These are phyloP conservation scores for Xylogone sp. DNA, from an alignment of 2,329 filamentous ascomycete species.

Conservation along the genomic window DNA sequence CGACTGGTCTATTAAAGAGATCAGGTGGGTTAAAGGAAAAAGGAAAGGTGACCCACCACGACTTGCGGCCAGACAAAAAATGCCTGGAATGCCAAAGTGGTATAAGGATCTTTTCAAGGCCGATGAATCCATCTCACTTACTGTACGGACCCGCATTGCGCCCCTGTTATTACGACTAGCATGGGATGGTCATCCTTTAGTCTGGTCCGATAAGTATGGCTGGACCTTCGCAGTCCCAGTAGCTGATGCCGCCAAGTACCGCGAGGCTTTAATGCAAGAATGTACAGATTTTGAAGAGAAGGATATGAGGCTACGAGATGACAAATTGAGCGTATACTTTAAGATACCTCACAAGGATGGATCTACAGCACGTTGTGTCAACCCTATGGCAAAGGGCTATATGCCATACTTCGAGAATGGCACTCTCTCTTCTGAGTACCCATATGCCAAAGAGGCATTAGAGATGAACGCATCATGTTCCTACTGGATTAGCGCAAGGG, in stretches of 20 bases:
- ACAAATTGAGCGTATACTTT: conserved; percentile 68
- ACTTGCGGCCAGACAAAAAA: conserved; percentile 81
- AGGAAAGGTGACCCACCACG: conserved; percentile 78
- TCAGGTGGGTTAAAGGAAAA: conserved; percentile 88
- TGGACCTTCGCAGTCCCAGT: conserved; percentile 84
- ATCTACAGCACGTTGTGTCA: conserved; percentile 76
- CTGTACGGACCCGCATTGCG: conserved; percentile 82
- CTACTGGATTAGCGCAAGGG: conserved; percentile 96
- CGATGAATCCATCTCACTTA: conserved; percentile 67
- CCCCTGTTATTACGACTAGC: conserved; percentile 77
- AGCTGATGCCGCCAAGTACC: conserved; percentile 60
- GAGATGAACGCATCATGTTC: conserved; percentile 99
- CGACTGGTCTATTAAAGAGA: conserved; percentile 91
- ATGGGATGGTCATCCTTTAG: conserved; percentile 85
- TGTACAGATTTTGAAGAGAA: conserved; percentile 78
- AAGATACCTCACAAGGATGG: conserved; percentile 97
- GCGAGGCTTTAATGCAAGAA: conserved; percentile 64
- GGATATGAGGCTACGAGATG: conserved; percentile 60
- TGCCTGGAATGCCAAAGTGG: conserved; percentile 92
- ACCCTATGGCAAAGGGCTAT: conserved; percentile 88
- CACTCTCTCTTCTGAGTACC: conserved; percentile 78
- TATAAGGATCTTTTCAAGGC: conserved; percentile 88
- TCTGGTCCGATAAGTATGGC: conserved; percentile 90
- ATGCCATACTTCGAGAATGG: conserved; percentile 88
- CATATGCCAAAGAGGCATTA: conserved; percentile 88